These are phyloP conservation scores for Cryphonectria carpinicola DNA, from an alignment of 2,329 filamentous ascomycete species.

Conservation along the genomic window DNA sequence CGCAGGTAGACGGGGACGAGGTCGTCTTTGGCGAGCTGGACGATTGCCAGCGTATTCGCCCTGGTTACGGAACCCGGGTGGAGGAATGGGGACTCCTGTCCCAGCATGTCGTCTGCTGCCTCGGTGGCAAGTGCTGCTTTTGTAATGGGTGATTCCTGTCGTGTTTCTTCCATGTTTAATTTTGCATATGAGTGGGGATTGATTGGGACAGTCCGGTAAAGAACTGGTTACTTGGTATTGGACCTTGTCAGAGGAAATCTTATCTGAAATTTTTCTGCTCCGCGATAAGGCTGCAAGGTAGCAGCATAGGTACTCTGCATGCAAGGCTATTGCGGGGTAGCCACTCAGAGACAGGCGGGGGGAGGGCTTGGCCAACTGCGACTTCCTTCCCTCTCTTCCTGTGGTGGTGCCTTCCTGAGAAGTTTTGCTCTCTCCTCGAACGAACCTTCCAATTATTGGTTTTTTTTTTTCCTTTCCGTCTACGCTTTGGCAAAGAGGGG, in stretches of 20 bases:
- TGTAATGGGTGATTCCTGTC: not conserved
- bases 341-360: not conserved
- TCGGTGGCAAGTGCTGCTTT: slow-evolving; percentile 27
- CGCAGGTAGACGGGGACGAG: slow-evolving; percentile 76
- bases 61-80: slow-evolving; percentile 66
- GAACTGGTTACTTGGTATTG: not conserved
- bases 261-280: slow-evolving; percentile 21
- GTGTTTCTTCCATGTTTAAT: not conserved
- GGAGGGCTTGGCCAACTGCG: not conserved
- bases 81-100: slow-evolving; percentile 74
- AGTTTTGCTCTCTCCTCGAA: not conserved
- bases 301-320: slow-evolving; percentile 22
- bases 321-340: slow-evolving; percentile 26
- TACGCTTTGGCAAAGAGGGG: not conserved
- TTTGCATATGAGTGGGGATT: not conserved
- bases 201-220: not conserved
- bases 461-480: too few relatives aligned
- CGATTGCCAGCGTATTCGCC: slow-evolving; percentile 73
- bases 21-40: slow-evolving; percentile 87
- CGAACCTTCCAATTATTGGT: not conserved
- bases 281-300: slow-evolving; percentile 11
- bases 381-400: not conserved
- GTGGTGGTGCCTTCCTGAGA: not conserved
- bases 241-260: not conserved
- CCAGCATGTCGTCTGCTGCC: slow-evolving; percentile 37